Conservation (phyloP, 2,329 filamentous ascomycete species). For the Pestalotiopsis fici region DNA sequence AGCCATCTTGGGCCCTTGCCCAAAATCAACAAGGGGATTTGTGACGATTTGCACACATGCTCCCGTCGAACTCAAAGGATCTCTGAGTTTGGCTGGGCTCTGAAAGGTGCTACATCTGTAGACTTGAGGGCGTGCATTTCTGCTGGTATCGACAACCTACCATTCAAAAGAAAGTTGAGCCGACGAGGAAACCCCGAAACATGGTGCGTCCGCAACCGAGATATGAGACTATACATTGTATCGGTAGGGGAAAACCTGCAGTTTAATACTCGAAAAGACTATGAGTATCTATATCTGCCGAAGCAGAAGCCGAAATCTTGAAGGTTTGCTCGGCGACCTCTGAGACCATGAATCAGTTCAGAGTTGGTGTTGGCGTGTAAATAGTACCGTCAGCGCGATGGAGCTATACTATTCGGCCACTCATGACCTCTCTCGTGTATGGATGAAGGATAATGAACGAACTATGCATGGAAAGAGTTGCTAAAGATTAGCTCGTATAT, state of each 20-base stretch:
- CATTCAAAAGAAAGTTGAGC: not conserved
- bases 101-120: not conserved
- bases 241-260: not conserved
- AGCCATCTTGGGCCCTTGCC: not conserved
- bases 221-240: not conserved
- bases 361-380: not conserved
- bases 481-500: not conserved
- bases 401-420: no score
- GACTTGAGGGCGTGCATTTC: not conserved
- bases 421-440: no score
- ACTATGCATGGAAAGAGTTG: not conserved
- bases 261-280: not conserved
- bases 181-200: not conserved
- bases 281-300: not conserved
- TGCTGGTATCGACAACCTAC: not conserved
- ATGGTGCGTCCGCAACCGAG: not conserved
- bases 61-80: not conserved
- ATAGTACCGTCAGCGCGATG: not conserved
- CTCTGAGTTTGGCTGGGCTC: not conserved
- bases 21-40: not conserved
- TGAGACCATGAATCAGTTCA: not conserved
- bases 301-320: not conserved
- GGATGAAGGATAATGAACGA: not conserved
- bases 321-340: not conserved
- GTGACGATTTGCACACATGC: not conserved